Evolutionary conservation across 2,329 filamentous ascomycete genomes (phyloP).

Genomic region (Botryotinia narcissicola): DNA sequence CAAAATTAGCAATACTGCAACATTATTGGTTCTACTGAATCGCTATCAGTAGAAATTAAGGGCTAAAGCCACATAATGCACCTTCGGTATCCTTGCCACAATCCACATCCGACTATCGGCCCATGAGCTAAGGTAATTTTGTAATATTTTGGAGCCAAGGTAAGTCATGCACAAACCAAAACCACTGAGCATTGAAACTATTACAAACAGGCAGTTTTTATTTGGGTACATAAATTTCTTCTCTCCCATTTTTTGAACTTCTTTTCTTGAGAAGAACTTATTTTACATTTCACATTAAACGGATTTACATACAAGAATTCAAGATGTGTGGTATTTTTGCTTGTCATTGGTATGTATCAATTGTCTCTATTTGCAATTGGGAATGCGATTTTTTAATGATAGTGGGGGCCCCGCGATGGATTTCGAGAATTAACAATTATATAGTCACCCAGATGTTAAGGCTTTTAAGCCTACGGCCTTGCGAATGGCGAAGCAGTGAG

Average conservation of each 20-base stretch:
- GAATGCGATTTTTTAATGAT: slow-evolving; percentile 2
- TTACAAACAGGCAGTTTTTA: slow-evolving; percentile 5
- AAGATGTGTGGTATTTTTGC: slow-evolving; percentile 62
- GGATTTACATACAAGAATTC: slow-evolving; percentile 8
- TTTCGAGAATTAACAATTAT: slow-evolving; percentile 56
- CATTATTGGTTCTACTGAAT: not conserved
- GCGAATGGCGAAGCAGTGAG: slow-evolving; percentile 90
- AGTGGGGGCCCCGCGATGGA: slow-evolving; percentile 24
- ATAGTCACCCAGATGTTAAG: slow-evolving; percentile 66
- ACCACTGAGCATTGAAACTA: slow-evolving; percentile 1
- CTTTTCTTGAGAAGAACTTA: not conserved
- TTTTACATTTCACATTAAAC: not conserved
- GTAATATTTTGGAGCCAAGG: slow-evolving; percentile 8
- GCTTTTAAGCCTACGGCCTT: slow-evolving; percentile 96
- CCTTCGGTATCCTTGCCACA: not conserved
- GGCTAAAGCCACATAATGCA: slow-evolving; percentile 1
- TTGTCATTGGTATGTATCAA: slow-evolving; percentile 58
- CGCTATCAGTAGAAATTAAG: not conserved
- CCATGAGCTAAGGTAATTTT: slow-evolving; percentile 10
- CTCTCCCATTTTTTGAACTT: not conserved
- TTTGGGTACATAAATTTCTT: not conserved
- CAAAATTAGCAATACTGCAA: not conserved
- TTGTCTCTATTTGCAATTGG: not conserved
- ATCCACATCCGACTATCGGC: slow-evolving; percentile 10
- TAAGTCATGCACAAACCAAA: slow-evolving; percentile 7